Base-by-base conservation (phyloP, 805 yeast species). In the Nakazawaea holstii region DNA sequence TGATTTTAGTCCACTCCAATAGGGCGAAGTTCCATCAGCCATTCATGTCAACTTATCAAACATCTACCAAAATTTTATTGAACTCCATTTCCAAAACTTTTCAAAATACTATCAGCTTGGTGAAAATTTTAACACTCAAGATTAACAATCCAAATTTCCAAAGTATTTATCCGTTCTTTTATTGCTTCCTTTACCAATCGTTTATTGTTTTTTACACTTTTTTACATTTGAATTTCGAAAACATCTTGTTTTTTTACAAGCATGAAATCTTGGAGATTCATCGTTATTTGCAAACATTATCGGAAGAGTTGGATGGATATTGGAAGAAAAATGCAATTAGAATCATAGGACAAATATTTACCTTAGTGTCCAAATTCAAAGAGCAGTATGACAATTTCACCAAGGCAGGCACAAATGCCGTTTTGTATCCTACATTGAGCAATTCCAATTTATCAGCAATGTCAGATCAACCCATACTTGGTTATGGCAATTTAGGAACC, bases 1-100 rank as follows among this genome's bases (percentile, higher is more conserved):
- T 77, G 52, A 68, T 75, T 35, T 54, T 72, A 27, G 58, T 76
- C n/a, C 70, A 74, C 53, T 72, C 76, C 43, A 76, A 76, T 51
- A 60, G 76, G 46, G 77, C 79, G 26, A 76, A 76, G 48, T 64
- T 76, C 43, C 71, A 74, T 50, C 79, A 76, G 52, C 80, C 78
- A 28, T 76, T 76, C 53, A 64, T 76, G 61, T 62, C 66, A 3
- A 65, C 64, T 20, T 58, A 63, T 44, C 58, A 56, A 11, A 54
- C 58, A 15, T 67, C 75, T 6, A 55, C 69, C n/a, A 65, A 68
- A 49, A 62, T 64, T 28, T 62, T 72, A 46, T 52, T 70, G 2
- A 63, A 59, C 52, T 72, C 76, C 2, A 62, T 69, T 3, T 38
- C 64, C 14, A 65, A 67, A 43, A 74, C 68, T 27, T 58, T 70